Evolutionary conservation across 257 asterid species (phyloP), one percentile per base, ranked within the genome.

Genomic region (Linderniella brevidens): DNA sequence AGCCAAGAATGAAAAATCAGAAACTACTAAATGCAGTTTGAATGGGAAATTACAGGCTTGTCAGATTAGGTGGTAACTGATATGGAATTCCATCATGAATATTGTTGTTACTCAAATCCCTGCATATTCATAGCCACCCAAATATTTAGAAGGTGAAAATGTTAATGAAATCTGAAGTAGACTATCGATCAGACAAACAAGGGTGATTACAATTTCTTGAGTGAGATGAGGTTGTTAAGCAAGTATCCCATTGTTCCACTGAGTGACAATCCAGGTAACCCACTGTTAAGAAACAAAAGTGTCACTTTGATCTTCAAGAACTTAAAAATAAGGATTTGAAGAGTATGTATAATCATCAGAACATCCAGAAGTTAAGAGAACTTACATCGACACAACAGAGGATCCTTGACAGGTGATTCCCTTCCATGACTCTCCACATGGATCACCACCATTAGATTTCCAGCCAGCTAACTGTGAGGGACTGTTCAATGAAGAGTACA

Each of bases 381-480:
- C 99, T 81, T 65, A 90, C 99, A 90, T 41, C 17, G 96, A 79
- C 50, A 75, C 79, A 58, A 90, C 73, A 35, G 92, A 71, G 58
- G 93, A 70, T 19, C 82, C 93, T 66, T 68, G 78, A 60, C 99
- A 90, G 5, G 73, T 66, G 44, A 90, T 56, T 66, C 96, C 99
- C 58, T 45, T 78, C 96, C 99, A 85, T 9, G 86, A 77, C 68
- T 82, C 96, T 41, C 79, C 92, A 61, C 96, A 90, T 7, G 99
- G 99, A 75, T 90, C 99, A 4, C 92, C 92, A 9, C 93, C 93
- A 49, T 61, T 79, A 5, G 93, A 54, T 60, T 75, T 79, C 99
- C 96, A 90, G 62, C 84, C 72, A 13, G 77, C 65, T 56, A 90
- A 76, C 67, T 77, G 86, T 4, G 84, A 56, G 25, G 99, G 81